These are phyloP conservation scores for Excoecaria agallocha DNA, from an alignment of 345 rosid species.

Conservation along the genomic window DNA sequence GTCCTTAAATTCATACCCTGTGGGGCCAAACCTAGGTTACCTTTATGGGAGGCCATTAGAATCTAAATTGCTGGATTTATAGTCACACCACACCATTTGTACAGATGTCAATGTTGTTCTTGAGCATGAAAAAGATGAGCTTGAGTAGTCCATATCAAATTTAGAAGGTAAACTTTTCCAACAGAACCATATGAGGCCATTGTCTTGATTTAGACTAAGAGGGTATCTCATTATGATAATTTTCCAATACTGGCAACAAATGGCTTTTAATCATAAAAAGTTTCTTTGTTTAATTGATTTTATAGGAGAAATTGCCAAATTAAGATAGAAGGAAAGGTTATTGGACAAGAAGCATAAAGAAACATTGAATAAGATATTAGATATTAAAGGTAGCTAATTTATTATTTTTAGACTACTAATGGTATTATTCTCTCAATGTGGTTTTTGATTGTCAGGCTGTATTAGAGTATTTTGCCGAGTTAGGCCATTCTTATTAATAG, in stretches of 20 bases:
- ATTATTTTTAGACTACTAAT: slow-evolving; percentile 5
- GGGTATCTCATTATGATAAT: too few species aligned
- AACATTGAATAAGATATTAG: slow-evolving; percentile 64
- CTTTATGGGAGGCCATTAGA: slow-evolving; percentile 27
- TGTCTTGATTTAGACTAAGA: neutral
- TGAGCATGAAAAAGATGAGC: slow-evolving; percentile 66
- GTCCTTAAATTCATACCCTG: slow-evolving; percentile 26
- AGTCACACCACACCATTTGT: slow-evolving; percentile 34
- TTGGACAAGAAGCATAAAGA: slow-evolving; percentile 57
- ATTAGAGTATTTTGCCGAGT: slow-evolving; percentile 87
- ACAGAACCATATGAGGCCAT: neutral
- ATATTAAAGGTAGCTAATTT: slow-evolving; percentile 62
- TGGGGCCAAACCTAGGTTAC: slow-evolving; percentile 36
- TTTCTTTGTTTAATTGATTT: slow-evolving; percentile 22
- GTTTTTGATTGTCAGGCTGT: slow-evolving; percentile 52
- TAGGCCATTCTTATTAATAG: slow-evolving; percentile 48
- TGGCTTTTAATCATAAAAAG: neutral
- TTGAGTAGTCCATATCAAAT: slow-evolving; percentile 49
- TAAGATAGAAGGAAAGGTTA: slow-evolving; percentile 58
- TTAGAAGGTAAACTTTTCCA: slow-evolving; percentile 51
- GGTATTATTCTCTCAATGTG: neutral
- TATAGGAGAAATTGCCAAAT: slow-evolving; percentile 52
- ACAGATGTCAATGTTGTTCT: slow-evolving; percentile 76
- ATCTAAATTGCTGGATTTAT: slow-evolving; percentile 45
- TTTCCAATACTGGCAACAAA: neutral